phyloP scores from a whole-genome alignment of 1,284 basidiomycete genomes.

The Peniophora sp. region DNA sequence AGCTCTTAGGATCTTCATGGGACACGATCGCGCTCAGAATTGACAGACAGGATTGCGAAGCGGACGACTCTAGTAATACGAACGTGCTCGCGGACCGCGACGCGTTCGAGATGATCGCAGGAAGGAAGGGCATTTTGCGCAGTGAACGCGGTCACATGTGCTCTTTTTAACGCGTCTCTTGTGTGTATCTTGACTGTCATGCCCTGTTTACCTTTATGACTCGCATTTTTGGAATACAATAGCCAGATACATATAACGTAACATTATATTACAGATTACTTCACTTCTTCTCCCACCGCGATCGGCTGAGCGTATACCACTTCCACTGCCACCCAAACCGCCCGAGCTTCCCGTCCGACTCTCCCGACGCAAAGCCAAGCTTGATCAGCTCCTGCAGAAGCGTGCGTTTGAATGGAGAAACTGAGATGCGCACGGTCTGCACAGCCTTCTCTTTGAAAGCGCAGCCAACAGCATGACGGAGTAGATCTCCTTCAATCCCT shows the following conservation, averaged over 20 bases:
- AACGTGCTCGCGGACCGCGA: constrained; percentile 36
- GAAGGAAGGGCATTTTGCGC: constrained; percentile 25
- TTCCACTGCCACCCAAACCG: constrained; percentile 46
- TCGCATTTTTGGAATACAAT: too few species aligned
- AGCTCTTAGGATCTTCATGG: constrained; percentile 17
- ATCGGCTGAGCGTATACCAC: constrained; percentile 30
- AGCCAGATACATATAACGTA: too few species aligned
- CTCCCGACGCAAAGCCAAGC: constrained; percentile 44
- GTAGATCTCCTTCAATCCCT: constrained; percentile 58
- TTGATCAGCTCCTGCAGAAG: constrained; percentile 35
- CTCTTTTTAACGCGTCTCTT: background rate
- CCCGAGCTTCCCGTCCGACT: constrained; percentile 36
- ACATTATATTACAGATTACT: background rate
- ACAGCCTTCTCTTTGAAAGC: constrained; percentile 44
- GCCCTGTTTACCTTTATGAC: too few species aligned
- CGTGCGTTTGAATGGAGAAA: constrained; percentile 47
- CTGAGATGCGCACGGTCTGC: constrained; percentile 34
- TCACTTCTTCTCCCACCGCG: constrained; percentile 26
- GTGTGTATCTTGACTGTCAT: too few species aligned
- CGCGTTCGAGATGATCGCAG: constrained; percentile 27
- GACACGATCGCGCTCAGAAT: constrained; percentile 37
- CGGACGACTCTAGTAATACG: constrained; percentile 57
- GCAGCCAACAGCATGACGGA: constrained; percentile 47
- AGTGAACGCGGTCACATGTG: background rate
- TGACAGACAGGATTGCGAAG: constrained; percentile 54